A percentile compares a stretch with the other conserved stretches of the same genome.
Conservation (phyloP, 352 stramenopile species). For the Globisporangium paroecandrum region DNA sequence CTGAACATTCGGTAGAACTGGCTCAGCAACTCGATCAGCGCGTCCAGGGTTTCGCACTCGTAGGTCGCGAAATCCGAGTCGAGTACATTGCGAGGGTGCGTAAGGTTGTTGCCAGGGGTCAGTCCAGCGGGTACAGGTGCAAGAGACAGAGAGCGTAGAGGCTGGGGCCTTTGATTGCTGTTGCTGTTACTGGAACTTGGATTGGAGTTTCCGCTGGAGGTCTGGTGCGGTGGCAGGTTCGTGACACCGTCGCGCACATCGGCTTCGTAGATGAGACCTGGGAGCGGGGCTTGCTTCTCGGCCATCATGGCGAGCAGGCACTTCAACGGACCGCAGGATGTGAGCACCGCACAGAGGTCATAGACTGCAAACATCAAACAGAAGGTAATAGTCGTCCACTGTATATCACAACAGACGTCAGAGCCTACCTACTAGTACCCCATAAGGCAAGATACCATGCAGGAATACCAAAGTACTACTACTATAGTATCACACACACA, state of each 20-base stretch:
- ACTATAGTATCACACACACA: too few relatives aligned
- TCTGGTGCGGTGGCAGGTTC: constrained; percentile 25
- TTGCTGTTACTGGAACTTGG: neutral
- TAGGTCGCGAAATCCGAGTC: constrained; percentile 75
- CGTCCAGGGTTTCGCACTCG: constrained; percentile 72
- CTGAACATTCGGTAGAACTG: constrained; percentile 78
- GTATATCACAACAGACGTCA: neutral
- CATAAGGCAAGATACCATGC: too few relatives aligned
- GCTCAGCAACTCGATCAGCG: constrained; percentile 52
- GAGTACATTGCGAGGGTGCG: constrained; percentile 51
- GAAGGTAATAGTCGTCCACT: constrained; percentile 90
- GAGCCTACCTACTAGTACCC: too few relatives aligned
- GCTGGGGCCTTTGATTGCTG: constrained; percentile 14
- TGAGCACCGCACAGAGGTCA: constrained; percentile 97
- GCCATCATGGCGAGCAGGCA: constrained; percentile 88
- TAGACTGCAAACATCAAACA: constrained; percentile 96
- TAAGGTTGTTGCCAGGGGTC: constrained; percentile 8
- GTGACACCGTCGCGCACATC: constrained; percentile 74
- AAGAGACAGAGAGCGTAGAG: constrained; percentile 19
- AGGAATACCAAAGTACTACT: too few relatives aligned
- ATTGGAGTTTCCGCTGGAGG: neutral
- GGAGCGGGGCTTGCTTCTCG: constrained; percentile 87
- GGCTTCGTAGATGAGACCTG: constrained; percentile 96
- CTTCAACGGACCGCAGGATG: constrained; percentile 95
- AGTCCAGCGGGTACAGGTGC: constrained; percentile 4